phyloP scores from a whole-genome alignment of 345 rosid genomes.

The Eucalyptus polybractea region DNA sequence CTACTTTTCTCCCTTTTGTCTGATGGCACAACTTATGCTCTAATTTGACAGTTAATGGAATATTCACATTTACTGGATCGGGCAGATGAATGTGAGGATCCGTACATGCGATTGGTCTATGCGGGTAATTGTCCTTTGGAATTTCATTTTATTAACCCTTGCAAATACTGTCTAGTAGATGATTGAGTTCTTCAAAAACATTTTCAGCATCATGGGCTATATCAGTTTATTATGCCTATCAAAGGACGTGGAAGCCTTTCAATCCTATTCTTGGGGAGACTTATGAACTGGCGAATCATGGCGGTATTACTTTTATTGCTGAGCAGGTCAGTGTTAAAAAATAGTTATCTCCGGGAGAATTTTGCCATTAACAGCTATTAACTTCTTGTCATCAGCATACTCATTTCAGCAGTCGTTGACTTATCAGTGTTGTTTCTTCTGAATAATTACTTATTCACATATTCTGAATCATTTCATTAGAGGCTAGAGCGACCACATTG shows the following conservation, averaged over 20 bases:
- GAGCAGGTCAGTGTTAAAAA: constrained; percentile 54
- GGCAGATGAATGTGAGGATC: constrained; percentile 92
- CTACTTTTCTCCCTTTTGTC: neutral
- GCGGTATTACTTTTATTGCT: constrained; percentile 60
- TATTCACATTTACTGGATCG: constrained; percentile 67
- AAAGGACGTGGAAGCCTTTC: constrained; percentile 93
- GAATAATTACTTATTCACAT: neutral
- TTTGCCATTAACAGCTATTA: neutral
- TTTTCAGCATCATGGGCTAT: constrained; percentile 78
- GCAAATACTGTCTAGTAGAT: neutral
- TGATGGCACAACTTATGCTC: neutral
- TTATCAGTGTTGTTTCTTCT: neutral
- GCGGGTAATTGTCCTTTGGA: constrained; percentile 24
- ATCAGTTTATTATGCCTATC: constrained; percentile 77
- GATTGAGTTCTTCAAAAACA: neutral
- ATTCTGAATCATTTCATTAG: neutral
- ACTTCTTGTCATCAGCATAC: neutral
- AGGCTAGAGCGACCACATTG: neutral
- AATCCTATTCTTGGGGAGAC: constrained; percentile 99
- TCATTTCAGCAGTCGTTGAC: neutral
- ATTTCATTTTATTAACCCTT: neutral
- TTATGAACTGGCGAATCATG: constrained; percentile 73
- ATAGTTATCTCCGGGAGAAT: neutral
- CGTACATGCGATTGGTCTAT: constrained; percentile 77
- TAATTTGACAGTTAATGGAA: constrained; percentile 67